A percentile compares a stretch with the other conserved stretches of the same genome.
These are phyloP conservation scores for Cajanus cajan DNA, from an alignment of 306 rosid genomes.

Conservation along the genomic window DNA sequence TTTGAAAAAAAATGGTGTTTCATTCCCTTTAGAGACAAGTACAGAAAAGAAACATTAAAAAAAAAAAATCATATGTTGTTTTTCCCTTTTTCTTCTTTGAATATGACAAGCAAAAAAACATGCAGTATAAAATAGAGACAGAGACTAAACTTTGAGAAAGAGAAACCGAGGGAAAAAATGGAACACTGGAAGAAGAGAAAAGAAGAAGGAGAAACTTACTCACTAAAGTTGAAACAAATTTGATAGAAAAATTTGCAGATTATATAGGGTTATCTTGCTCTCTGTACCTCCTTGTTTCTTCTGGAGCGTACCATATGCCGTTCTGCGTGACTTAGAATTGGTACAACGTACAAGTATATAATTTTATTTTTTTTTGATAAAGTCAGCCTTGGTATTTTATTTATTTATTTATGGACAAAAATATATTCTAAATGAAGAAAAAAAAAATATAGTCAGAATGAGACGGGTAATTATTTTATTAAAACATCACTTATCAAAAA, in stretches of 20 bases:
- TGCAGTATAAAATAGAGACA: background rate
- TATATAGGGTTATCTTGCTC: background rate
- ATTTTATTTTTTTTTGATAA: too few species aligned
- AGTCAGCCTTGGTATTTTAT: too few species aligned
- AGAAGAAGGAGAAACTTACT: constrained; percentile 14
- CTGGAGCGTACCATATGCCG: too few species aligned
- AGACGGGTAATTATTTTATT: background rate
- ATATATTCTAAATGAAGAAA: too few species aligned
- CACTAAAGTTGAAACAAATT: background rate
- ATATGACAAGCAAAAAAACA: constrained; percentile 10
- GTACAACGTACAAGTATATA: too few species aligned
- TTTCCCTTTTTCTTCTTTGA: background rate
- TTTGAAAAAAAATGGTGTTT: background rate
- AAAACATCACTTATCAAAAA: too few species aligned
- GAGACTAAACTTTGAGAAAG: background rate
- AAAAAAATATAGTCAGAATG: background rate
- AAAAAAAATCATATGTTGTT: background rate
- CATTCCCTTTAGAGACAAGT: background rate
- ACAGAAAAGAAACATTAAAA: background rate
- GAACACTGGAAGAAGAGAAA: constrained; percentile 3
- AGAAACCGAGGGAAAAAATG: background rate
- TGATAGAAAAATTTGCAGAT: background rate
- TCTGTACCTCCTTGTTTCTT: background rate
- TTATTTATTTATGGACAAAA: too few species aligned
- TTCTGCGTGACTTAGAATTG: too few species aligned